A percentile compares a stretch with the other conserved stretches of the same genome.
phyloP scores from a whole-genome alignment of 306 rosid genomes.

The Quercus agrifolia region DNA sequence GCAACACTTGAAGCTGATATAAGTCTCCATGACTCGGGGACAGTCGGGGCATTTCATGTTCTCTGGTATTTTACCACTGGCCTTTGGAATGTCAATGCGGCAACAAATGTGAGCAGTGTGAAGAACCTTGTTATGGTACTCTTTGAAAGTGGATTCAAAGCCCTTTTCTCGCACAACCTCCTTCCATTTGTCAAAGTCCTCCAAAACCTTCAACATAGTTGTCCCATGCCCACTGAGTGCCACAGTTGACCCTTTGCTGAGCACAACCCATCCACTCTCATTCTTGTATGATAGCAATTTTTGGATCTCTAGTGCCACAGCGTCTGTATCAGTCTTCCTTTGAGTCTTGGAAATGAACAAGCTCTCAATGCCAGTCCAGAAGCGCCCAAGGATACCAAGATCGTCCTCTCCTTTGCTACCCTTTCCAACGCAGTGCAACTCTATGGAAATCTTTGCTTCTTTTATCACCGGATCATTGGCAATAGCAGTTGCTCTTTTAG shows the following conservation, averaged over 20 bases:
- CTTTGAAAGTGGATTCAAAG: slow-evolving; percentile 20
- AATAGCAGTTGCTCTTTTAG: slow-evolving; percentile 6
- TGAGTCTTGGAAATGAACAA: slow-evolving; percentile 19
- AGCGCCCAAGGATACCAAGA: slow-evolving; percentile 11
- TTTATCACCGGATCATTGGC: slow-evolving; percentile 22
- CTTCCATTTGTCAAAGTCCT: slow-evolving; percentile 44
- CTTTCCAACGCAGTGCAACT: slow-evolving; percentile 25
- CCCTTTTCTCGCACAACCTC: slow-evolving; percentile 15
- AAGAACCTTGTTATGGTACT: slow-evolving; percentile 12
- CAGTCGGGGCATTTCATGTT: slow-evolving; percentile 29
- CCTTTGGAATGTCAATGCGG: slow-evolving; percentile 7
- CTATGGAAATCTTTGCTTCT: slow-evolving; percentile 22
- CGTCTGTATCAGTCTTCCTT: not conserved
- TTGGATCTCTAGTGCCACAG: slow-evolving; percentile 24
- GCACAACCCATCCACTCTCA: slow-evolving; percentile 37
- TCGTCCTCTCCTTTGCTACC: slow-evolving; percentile 29
- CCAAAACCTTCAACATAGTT: slow-evolving; percentile 21
- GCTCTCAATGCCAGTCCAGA: slow-evolving; percentile 32
- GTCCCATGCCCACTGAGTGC: slow-evolving; percentile 27
- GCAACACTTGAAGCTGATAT: slow-evolving; percentile 37
- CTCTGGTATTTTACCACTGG: slow-evolving; percentile 17
- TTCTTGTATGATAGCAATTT: slow-evolving; percentile 31
- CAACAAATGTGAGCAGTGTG: slow-evolving; percentile 2
- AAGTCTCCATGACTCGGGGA: slow-evolving; percentile 34
- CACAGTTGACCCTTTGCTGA: slow-evolving; percentile 28